Conservation (phyloP, 306 rosid genomes). For the Lupinus albus region DNA sequence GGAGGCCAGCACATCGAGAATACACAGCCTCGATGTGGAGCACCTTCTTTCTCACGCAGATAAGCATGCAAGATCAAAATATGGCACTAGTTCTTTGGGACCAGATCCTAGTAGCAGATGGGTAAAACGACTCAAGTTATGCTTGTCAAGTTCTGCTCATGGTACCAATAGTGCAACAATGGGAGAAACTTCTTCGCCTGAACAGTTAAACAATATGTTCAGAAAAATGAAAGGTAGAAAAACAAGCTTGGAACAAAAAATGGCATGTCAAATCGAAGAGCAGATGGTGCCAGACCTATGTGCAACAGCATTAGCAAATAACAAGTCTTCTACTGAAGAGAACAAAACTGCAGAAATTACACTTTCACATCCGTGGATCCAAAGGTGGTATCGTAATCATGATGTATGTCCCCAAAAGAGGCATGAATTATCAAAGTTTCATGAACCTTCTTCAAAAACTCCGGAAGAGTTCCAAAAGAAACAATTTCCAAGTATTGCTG, state of each 20-base stretch:
- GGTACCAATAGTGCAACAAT: constrained; percentile 60
- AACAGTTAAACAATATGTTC: constrained; percentile 44
- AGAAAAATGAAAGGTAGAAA: constrained; percentile 44
- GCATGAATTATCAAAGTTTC: constrained; percentile 41
- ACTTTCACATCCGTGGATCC: constrained; percentile 89
- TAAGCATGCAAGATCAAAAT: constrained; percentile 49
- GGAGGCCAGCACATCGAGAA: constrained; percentile 79
- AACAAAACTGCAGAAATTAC: constrained; percentile 49
- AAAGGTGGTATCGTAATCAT: constrained; percentile 58
- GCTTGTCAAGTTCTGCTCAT: constrained; percentile 46
- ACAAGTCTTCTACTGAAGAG: constrained; percentile 39
- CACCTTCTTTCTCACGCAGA: constrained; percentile 66
- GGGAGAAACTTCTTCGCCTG: constrained; percentile 57
- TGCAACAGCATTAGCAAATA: constrained; percentile 39
- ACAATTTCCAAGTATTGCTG: constrained; percentile 87
- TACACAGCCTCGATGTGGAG: constrained; percentile 74
- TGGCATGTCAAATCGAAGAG: constrained; percentile 41
- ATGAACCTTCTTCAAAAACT: constrained; percentile 44
- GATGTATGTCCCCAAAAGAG: constrained; percentile 46
- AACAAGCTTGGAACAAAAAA: constrained; percentile 50
- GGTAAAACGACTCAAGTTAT: constrained; percentile 77
- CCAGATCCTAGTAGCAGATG: constrained; percentile 66
- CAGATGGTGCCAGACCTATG: constrained; percentile 34
- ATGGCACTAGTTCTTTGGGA: constrained; percentile 49
- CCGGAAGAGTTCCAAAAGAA: constrained; percentile 49